Evolutionary conservation across 441 rosid genomes (phyloP), one percentile per base, ranked within the genome.

Genomic region (Hypseocharis bilobata): DNA sequence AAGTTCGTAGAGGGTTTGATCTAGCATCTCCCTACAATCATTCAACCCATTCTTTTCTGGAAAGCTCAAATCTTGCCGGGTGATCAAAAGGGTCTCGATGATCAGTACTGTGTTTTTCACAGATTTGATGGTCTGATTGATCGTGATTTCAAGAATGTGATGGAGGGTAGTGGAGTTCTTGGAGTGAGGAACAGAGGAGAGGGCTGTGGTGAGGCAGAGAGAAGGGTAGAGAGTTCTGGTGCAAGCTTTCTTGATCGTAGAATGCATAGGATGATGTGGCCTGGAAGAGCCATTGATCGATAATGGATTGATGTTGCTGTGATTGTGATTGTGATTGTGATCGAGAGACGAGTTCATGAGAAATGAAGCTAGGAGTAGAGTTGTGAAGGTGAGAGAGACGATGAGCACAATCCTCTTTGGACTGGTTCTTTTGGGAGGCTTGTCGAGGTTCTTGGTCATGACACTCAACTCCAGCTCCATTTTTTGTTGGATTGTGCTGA

Each of bases 1-100:
- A n/a, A 70, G 74, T 63, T 70, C 69, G 16, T 57, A 36, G 26
- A 64, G 64, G 47, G 60, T 64, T 58, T 70, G 65, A 22, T 58
- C 74, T 5, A 70, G 10, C 74, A 64, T 45, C 23, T 64, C 65
- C 60, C 59, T 6, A 28, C 69, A 70, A 34, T 70, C 74, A 27
- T 56, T 36, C n/a, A 70, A n/a, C 6, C 60, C 69, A 14, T 27
- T 32, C 29, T 47, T 64, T n/a, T 70, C 65, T 0, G 58, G 69
- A 28, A 27, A 47, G 45, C 45, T 59, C 69, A 64, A 64, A 64
- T 59, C 45, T 7, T 70, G 68, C 3, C 6, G 30, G 3, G 4
- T 17, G 25, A n/a, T n/a, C n/a, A 70, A 20, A 1, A 64, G 11
- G 13, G n/a, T 11, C 36, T 23, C 10, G 1, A 57, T 17, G 19